Conservation (phyloP, 2,329 filamentous ascomycete genomes). For the Xylariaceae sp. region DNA sequence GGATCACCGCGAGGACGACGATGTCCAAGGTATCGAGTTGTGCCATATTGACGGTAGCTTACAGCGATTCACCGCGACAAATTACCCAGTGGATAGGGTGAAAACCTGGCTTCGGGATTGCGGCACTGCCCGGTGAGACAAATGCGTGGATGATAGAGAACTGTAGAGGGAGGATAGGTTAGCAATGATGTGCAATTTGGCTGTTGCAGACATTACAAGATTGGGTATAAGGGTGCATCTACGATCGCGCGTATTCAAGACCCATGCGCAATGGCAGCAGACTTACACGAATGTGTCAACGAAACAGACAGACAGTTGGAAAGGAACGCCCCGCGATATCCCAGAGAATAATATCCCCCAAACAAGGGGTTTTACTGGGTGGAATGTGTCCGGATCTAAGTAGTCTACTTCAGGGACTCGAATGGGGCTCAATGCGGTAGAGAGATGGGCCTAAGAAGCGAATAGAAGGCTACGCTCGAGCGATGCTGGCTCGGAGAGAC, state of each 20-base stretch:
- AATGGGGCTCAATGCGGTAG: constrained; percentile 5
- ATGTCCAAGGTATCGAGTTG: constrained; percentile 95
- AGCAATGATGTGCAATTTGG: constrained; percentile 12
- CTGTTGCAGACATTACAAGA: background rate
- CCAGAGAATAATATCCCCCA: background rate
- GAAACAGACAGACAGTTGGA: background rate
- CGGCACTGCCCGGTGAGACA: background rate
- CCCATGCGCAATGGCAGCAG: background rate
- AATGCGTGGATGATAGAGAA: background rate
- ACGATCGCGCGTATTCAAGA: background rate
- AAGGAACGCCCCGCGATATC: background rate
- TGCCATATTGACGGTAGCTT: constrained; percentile 60
- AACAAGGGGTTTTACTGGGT: background rate
- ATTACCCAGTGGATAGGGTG: background rate
- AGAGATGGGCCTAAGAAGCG: constrained; percentile 9
- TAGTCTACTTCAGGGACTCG: constrained; percentile 9
- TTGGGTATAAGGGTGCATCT: background rate
- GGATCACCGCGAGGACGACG: constrained; percentile 78
- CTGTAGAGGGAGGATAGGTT: constrained; percentile 1
- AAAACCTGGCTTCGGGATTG: background rate
- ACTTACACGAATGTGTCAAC: background rate
- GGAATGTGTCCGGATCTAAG: background rate
- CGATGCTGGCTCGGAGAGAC: constrained; percentile 9
- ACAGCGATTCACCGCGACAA: constrained; percentile 18
- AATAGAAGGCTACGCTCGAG: constrained; percentile 9